Conservation (phyloP, 306 rosid species). For the Chamaecrista fasciculata region DNA sequence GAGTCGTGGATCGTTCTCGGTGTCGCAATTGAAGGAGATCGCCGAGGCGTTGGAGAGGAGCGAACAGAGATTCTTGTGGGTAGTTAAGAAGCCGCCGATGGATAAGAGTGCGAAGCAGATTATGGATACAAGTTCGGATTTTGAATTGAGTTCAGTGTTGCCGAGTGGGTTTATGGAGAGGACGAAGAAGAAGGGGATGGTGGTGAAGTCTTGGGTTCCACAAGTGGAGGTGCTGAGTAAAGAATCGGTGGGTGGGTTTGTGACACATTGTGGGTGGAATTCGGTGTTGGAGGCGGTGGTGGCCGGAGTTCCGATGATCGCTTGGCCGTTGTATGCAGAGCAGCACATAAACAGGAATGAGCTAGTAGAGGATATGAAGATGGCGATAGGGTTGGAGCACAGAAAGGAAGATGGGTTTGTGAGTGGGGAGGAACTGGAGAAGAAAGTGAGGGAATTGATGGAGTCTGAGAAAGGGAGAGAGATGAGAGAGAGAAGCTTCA, state of each 20-base stretch:
- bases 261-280: constrained; percentile 2
- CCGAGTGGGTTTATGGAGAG: constrained; percentile 39
- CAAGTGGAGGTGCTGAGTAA: constrained; percentile 16
- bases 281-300: not conserved
- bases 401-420: not conserved
- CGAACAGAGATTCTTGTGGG: not conserved
- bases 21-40: constrained; percentile 22
- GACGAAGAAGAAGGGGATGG: constrained; percentile 32
- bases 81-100: not conserved
- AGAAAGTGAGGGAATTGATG: not conserved
- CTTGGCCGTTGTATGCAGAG: not conserved
- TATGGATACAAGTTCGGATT: not conserved
- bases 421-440: not conserved
- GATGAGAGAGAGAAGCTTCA: not conserved
- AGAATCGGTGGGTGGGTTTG: not conserved
- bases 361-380: not conserved
- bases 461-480: not conserved
- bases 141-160: not conserved
- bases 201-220: constrained; percentile 32
- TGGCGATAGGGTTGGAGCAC: not conserved
- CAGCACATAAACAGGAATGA: constrained; percentile 3
- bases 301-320: not conserved
- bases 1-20: constrained; percentile 22
- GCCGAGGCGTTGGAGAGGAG: constrained; percentile 26
- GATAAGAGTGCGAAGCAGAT: constrained; percentile 11